Evolutionary conservation across 2,329 filamentous ascomycete genomes (phyloP), one percentile per base, ranked within the genome.

Genomic region (Biscogniauxia marginata): DNA sequence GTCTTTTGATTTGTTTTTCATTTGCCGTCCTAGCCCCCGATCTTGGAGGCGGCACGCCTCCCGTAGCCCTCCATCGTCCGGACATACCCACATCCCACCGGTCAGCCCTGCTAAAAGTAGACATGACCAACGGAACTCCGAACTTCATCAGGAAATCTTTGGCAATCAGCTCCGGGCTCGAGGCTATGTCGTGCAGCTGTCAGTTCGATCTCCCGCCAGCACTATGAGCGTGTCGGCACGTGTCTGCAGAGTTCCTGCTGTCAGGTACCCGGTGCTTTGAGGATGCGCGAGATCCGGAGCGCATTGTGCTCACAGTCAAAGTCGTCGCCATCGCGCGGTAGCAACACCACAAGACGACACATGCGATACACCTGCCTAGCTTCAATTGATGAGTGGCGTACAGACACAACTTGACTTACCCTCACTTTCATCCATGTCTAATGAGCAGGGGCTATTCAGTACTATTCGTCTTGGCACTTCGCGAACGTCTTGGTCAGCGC

Each of bases 61-160:
- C 30, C 30, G 30, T 39, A 39, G 6, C 30, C 30, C 13, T 39
- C 30, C 20, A 60, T 52, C 53, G 43, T 54, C 55, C 61, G 24
- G 61, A 61, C 55, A 52, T 51, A 59, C 44, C 59, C 50, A 55
- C 55, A 49, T 53, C 55, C 54, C 54, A 58, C 55, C 59, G 59
- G 55, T 23, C 55, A 51, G 24, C 46, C 52, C 60, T 59, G 46
- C 57, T 57, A 43, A 54, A 61, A 59, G 46, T 21, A 56, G 57
- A 13, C 53, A 56, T 49, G 30, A 25, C 50, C n/a, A 46, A 54
- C 57, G 52, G 55, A 47, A 56, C 44, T 30, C 46, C 46, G 25
- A 18, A 25, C 61, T 58, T 53, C 54, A 59, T 59, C 46, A 45
- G 56, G 60, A 53, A 57, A 61, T 46, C 34, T 51, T 56, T 25